Conservation (phyloP, 768 basidiomycete species). For the Mycena alexandri region DNA sequence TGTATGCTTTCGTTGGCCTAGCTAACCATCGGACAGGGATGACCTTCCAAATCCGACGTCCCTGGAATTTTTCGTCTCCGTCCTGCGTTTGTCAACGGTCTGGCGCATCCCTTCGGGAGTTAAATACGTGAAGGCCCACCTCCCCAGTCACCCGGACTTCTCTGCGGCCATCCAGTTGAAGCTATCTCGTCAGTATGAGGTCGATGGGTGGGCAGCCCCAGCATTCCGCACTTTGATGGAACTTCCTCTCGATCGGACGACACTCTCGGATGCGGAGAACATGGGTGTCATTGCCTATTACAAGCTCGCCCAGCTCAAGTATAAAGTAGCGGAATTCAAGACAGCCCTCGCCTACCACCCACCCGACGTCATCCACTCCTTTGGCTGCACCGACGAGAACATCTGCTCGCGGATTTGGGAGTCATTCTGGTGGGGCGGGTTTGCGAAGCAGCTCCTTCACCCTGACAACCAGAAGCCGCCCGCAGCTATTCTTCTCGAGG, state of each 20-base stretch:
- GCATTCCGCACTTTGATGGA: background rate
- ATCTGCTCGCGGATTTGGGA: constrained; percentile 15
- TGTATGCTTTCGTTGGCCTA: no score
- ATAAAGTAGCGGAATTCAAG: background rate
- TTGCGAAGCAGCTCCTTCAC: constrained; percentile 27
- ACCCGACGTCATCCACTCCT: constrained; percentile 7
- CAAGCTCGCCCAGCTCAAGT: background rate
- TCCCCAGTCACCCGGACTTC: background rate
- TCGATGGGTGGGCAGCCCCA: background rate
- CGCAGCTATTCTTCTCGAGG: no score
- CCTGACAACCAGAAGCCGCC: no score
- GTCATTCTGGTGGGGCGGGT: constrained; percentile 23
- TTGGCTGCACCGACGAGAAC: constrained; percentile 5
- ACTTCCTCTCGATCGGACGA: background rate
- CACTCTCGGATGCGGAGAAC: constrained; percentile 4
- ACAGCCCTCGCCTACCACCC: background rate
- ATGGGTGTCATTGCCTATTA: constrained; percentile 16
- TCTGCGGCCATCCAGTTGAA: background rate
- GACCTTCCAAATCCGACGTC: no score
- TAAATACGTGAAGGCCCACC: background rate
- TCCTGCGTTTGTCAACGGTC: background rate
- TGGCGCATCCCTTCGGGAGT: background rate
- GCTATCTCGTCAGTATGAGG: background rate
- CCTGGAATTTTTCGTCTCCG: background rate
- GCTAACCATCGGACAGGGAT: no score